Evolutionary conservation across 805 yeast genomes (phyloP), one percentile per base, ranked within the genome.

Genomic region (Lachancea nothofagi): DNA sequence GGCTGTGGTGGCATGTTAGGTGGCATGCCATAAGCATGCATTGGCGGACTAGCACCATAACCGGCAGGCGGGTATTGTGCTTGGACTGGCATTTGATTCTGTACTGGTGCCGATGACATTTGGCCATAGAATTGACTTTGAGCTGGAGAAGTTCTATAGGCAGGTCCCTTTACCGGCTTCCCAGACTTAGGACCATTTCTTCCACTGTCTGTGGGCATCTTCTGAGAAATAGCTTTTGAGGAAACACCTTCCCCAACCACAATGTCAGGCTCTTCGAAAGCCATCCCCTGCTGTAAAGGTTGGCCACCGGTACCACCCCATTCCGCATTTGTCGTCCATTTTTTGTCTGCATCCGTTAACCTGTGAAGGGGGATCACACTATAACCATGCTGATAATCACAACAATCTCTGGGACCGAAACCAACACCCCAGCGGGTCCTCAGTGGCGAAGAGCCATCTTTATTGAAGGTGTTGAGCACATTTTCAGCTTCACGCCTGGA

Each of bases 401-500:
- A 86, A 69, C 97, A 90, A 62, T 93, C 97, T 68, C 98, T 78
- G 40, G 98, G 98, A 4, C 98, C 98, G 57, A 84, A 93, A 1
- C 98, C 98, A 46, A 93, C 97, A 50, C 97, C 98, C 98, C 98
- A 93, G 59, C 96, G 75, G 4, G 94, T 85, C 64, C 97, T 77
- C 50, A 93, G 66, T 59, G 50, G 77, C 67, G 57, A 65, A 7
- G 75, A 62, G 29, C 83, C 81, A 46, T 79, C 80, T 50, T 80
- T 77, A 55, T 78, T 78, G 66, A 89, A 87, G 29, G 78, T 75
- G 29, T 74, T 70, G 42, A 87, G 73, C 10, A 88, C 88, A 45
- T 71, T 75, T 59, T 85, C 96, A 22, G 98, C 98, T 62, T 90
- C 97, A 26, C 71, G 73, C 64, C 98, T 77, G 17, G 95, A 85